A percentile compares a stretch with the other conserved stretches of the same genome.
phyloP scores from a whole-genome alignment of 1,284 basidiomycete genomes.

The Naganishia sp. region DNA sequence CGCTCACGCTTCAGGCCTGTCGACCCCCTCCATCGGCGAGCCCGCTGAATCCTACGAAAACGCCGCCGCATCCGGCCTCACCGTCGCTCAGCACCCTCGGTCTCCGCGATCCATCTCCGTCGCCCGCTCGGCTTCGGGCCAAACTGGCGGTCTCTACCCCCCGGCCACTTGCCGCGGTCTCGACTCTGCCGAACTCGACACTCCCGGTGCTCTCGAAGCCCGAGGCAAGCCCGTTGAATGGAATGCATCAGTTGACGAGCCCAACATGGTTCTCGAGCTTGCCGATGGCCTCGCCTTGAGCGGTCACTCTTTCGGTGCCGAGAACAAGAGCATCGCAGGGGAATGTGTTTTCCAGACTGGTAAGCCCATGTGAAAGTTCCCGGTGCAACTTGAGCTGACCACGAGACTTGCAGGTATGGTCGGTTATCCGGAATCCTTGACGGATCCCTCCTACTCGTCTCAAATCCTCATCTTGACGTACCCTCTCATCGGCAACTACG shows the following conservation, averaged over 20 bases:
- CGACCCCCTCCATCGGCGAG: constrained; percentile 6
- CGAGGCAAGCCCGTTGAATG: constrained; percentile 42
- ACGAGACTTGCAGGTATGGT: constrained; percentile 77
- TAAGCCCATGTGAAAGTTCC: constrained; percentile 56
- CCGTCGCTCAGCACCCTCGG: constrained; percentile 38
- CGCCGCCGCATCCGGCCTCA: constrained; percentile 39
- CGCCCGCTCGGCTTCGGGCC: constrained; percentile 34
- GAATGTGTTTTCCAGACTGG: constrained; percentile 99
- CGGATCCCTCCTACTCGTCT: constrained; percentile 97
- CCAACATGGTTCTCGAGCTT: constrained; percentile 76
- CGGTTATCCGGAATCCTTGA: constrained; percentile 97
- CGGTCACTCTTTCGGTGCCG: constrained; percentile 91
- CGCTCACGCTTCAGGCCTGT: constrained; percentile 5
- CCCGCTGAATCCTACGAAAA: constrained; percentile 39
- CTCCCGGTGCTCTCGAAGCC: constrained; percentile 37
- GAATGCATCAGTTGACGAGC: constrained; percentile 48
- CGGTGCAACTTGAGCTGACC: not conserved
- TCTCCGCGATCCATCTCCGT: constrained; percentile 33
- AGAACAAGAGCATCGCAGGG: constrained; percentile 86
- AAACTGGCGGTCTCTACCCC: constrained; percentile 48
- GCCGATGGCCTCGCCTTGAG: constrained; percentile 84
- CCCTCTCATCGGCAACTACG: constrained; percentile 96
- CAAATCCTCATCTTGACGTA: constrained; percentile 98
- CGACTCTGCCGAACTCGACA: constrained; percentile 40
- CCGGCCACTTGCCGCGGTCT: constrained; percentile 51